phyloP scores from a whole-genome alignment of 805 yeast species.

The Ogataea pilisensis region DNA sequence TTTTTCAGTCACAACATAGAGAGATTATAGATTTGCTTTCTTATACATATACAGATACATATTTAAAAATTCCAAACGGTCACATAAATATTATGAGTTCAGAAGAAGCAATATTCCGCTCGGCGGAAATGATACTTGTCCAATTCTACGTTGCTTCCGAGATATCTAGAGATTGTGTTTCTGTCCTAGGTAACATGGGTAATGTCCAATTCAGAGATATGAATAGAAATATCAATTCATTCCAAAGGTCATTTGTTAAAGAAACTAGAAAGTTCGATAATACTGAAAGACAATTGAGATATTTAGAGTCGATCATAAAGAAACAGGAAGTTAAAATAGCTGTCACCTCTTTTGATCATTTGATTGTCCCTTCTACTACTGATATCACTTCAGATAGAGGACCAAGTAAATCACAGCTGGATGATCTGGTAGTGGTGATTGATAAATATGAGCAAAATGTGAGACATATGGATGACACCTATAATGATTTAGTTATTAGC shows the following conservation, averaged over 20 bases:
- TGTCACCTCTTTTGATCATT: conserved; percentile 24
- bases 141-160: conserved; percentile 91
- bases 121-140: conserved; percentile 95
- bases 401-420: conserved; percentile 58
- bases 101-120: conserved; percentile 34
- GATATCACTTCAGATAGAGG: conserved; percentile 10
- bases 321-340: conserved; percentile 39
- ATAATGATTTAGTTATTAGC: conserved; percentile 53
- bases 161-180: conserved; percentile 80
- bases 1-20: too few species aligned
- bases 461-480: conserved; percentile 63
- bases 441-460: conserved; percentile 67
- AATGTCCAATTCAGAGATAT: conserved; percentile 84
- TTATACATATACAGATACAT: too few species aligned
- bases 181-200: conserved; percentile 82
- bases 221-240: conserved; percentile 73
- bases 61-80: too few species aligned
- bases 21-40: too few species aligned
- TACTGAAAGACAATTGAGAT: conserved; percentile 78
- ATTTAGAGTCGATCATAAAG: conserved; percentile 45
- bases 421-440: conserved; percentile 59
- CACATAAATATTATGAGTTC: conserved; percentile 10
- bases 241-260: conserved; percentile 87
- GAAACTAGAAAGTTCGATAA: conserved; percentile 83
- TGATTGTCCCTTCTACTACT: conserved; percentile 17